Conservation (phyloP, 306 rosid genomes). For the Nissolia schottii region DNA sequence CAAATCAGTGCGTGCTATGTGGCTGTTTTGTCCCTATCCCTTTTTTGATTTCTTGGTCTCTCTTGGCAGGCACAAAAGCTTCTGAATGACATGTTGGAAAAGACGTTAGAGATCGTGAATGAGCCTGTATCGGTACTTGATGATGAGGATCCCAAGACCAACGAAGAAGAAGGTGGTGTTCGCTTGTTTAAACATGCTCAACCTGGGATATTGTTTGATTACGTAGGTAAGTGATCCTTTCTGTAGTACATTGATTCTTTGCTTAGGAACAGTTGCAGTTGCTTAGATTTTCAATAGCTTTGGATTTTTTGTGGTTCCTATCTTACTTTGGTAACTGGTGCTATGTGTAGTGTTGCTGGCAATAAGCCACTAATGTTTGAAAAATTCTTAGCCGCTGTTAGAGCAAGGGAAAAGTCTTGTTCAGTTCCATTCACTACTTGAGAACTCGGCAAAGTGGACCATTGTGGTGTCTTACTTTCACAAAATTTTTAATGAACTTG, state of each 20-base stretch:
- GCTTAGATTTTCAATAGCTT: conserved; percentile 15
- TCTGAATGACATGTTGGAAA: conserved; percentile 66
- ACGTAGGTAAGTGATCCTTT: conserved; percentile 45
- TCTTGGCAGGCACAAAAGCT: conserved; percentile 71
- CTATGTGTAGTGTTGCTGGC: conserved; percentile 19
- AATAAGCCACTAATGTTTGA: conserved; percentile 14
- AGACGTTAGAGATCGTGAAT: conserved; percentile 57
- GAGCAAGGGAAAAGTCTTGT: too few species aligned
- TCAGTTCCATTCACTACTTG: too few species aligned
- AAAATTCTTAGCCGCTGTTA: too few species aligned
- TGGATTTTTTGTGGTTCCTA: background rate
- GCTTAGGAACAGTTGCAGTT: background rate
- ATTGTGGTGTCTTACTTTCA: too few species aligned
- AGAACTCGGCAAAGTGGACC: too few species aligned
- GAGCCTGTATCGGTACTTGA: conserved; percentile 30
- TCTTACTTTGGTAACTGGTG: conserved; percentile 16
- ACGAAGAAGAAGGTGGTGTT: conserved; percentile 55
- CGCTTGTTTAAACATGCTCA: conserved; percentile 79
- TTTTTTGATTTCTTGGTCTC: background rate
- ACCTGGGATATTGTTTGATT: conserved; percentile 72
- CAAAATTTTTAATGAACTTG: too few species aligned
- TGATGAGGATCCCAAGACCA: conserved; percentile 38
- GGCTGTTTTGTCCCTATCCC: background rate
- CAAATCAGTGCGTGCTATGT: background rate
- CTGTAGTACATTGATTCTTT: background rate